Evolutionary conservation across 2,329 filamentous ascomycete species (phyloP).

Genomic region (Phaeosphaeria sp.): DNA sequence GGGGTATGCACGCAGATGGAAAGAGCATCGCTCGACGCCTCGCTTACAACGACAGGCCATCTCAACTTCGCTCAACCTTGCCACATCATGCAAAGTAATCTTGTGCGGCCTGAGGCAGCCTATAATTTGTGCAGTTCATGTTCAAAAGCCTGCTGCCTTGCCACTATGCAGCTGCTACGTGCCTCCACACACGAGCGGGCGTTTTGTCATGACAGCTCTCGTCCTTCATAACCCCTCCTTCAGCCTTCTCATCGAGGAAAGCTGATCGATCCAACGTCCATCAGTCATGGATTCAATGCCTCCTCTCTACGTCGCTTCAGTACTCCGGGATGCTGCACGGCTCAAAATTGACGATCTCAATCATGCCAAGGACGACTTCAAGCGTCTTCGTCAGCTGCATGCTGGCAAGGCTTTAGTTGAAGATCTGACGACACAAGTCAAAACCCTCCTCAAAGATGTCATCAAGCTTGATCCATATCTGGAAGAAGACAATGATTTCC

Average conservation of each 20-base stretch:
- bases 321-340: constrained; percentile 29
- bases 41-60: constrained; percentile 7
- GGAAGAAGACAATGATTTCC: constrained; percentile 40
- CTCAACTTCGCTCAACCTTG: constrained; percentile 6
- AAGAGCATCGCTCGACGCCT: constrained; percentile 1
- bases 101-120: constrained; percentile 7
- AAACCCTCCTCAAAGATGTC: constrained; percentile 45
- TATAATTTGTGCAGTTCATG: constrained; percentile 5
- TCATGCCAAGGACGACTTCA: constrained; percentile 59
- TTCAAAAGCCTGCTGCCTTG: constrained; percentile 7
- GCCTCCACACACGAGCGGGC: constrained; percentile 4
- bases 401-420: constrained; percentile 16
- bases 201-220: not conserved
- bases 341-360: constrained; percentile 63
- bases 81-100: constrained; percentile 19
- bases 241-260: not conserved
- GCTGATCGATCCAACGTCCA: not conserved
- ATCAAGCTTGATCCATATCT: constrained; percentile 44
- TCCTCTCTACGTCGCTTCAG: constrained; percentile 20
- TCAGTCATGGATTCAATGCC: constrained; percentile 9
- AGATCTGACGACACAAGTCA: constrained; percentile 39
- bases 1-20: not conserved
- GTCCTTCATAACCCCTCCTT: constrained; percentile 11
- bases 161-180: constrained; percentile 14
- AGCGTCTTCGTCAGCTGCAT: constrained; percentile 53